Evolutionary conservation across 2,329 filamentous ascomycete genomes (phyloP), one percentile per base, ranked within the genome.

Genomic region (Cercospora citrullina): DNA sequence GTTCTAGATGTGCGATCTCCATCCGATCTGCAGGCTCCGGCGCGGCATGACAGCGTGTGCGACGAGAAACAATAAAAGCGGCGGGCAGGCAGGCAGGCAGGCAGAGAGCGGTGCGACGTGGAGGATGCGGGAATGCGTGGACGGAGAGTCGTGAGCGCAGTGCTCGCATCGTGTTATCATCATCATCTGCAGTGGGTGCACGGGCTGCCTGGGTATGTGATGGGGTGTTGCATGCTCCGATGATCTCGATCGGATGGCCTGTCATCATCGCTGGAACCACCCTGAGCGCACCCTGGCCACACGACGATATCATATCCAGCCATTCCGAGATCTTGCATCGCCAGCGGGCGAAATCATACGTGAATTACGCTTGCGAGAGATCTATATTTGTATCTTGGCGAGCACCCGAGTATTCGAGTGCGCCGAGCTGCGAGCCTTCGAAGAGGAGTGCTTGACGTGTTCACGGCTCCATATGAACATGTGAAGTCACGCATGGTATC

Each of bases 1-100:
- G 26, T 58, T 58, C 53, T 18, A 58, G 53, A 58, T 58, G 53
- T 16, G 53, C 45, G 45, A 58, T 58, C 53, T 58, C 16, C 53
- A n/a, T n/a, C 21, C 45, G 45, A 51, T 51, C 45, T 51, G 45
- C 45, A 51, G 45, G 45, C 36, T 39, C 36, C 16, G 36, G 36
- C 36, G 36, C 36, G 36, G 36, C 36, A 39, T 39, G 36, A 39
- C 36, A 39, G 36, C 45, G 45, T 23, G 45, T 48, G 42, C 42
- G 42, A 48, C 42, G 42, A 23, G 42, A 18, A 23, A 48, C 18
- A 23, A 48, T 23, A 14, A 48, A 48, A 18, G 18, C 42, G n/a
- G 10, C 18, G 42, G n/a, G 42, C 42, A 48, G 42, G 42, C 14
- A 26, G 42, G 42, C 14, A 26, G 48, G 48, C 53, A 57, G 28